phyloP scores from a whole-genome alignment of 2,329 filamentous ascomycete genomes.

The Aspergillus neoniger region DNA sequence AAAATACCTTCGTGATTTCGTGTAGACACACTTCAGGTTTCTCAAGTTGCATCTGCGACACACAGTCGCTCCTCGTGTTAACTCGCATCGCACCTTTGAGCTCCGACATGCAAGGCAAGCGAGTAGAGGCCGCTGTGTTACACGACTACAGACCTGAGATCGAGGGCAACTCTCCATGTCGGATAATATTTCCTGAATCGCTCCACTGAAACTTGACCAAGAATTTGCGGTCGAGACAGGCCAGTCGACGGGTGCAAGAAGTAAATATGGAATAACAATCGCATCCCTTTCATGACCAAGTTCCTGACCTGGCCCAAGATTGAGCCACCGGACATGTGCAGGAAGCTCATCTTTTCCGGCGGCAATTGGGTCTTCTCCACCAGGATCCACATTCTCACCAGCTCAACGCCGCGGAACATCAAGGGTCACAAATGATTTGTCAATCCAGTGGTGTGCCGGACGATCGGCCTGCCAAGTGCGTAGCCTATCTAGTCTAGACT shows the following conservation, averaged over 20 bases:
- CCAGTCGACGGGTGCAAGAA: neutral
- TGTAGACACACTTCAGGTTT: neutral
- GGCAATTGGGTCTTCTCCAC: no score
- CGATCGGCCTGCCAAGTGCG: no score
- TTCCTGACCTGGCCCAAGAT: no score
- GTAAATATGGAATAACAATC: no score
- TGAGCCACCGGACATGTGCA: no score
- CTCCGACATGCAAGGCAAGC: neutral
- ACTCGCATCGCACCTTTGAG: neutral
- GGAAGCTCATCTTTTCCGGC: no score
- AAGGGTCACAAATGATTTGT: no score
- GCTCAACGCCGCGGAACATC: no score
- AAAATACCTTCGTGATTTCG: neutral
- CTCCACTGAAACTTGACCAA: neutral
- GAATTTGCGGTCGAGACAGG: neutral
- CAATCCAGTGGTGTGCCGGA: no score
- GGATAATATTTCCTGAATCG: neutral
- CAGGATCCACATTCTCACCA: no score
- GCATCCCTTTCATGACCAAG: no score
- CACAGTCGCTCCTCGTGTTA: neutral
- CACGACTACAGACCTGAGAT: neutral
- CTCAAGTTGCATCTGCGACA: neutral
- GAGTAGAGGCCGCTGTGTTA: neutral
- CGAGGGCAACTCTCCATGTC: neutral
- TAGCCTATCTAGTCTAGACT: no score